Conservation (phyloP, 768 basidiomycete species). For the Rhizopogon roseolus region DNA sequence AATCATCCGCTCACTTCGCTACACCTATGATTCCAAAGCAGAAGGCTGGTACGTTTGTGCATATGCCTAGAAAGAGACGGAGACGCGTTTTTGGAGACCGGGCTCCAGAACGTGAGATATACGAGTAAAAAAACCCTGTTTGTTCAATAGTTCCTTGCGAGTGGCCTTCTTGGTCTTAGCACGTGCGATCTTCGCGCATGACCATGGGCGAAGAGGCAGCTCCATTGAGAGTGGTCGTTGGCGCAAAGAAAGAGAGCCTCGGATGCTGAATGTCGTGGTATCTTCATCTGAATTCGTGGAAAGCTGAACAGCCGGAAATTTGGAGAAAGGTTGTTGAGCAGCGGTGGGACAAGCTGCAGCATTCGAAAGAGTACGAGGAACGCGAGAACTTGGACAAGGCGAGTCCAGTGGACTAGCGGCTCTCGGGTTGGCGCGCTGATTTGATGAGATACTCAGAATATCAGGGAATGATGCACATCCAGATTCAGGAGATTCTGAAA, state of each 20-base stretch:
- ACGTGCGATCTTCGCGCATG: constrained; percentile 27
- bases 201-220: constrained; percentile 13
- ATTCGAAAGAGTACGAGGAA: neutral
- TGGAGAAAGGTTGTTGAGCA: neutral
- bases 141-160: constrained; percentile 11
- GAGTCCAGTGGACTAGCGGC: neutral
- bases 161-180: constrained; percentile 21
- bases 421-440: neutral
- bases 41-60: too few species aligned
- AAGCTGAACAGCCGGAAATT: neutral
- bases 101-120: neutral
- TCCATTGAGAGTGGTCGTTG: neutral
- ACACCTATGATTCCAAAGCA: neutral
- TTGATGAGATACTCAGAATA: neutral
- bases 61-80: neutral
- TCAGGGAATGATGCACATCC: neutral
- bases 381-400: neutral
- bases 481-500: neutral
- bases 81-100: neutral
- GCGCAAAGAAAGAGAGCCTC: neutral
- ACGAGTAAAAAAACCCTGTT: neutral
- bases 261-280: neutral
- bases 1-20: too few species aligned
- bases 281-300: neutral
- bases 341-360: neutral